Base-by-base conservation (phyloP, 2,329 filamentous ascomycete species). In the Chrysoporthe austroafricana region DNA sequence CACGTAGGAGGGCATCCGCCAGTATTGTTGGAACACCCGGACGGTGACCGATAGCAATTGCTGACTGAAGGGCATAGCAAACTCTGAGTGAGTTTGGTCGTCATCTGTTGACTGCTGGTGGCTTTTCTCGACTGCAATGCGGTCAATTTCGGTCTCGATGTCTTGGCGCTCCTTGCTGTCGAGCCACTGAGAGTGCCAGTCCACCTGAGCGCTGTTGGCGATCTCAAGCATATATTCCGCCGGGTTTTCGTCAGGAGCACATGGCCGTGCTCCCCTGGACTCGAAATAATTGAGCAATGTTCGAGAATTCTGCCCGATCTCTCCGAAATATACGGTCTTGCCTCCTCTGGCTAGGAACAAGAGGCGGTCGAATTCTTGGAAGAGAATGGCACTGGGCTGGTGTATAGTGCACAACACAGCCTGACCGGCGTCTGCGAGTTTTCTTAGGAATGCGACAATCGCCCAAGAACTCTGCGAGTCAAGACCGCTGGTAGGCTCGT, bases 21-120 rank as follows among this genome's bases (percentile, higher is more conserved):
- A 95, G 82, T 94, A 94, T 75, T 96, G 92, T 74, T 92, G 86
- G 78, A 94, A 94, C 6, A 94, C 87, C 67, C 92, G 88, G 9
- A 83, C 73, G 1, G 87, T 88, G 54, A 93, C 91, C 68, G 88
- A 83, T 56, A 77, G 79, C 0, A 95, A 78, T 75, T 97, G 94
- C 0, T 81, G 73, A 0, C 68, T 69, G 74, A 96, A 91, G 0
- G 93, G 89, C 73, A 92, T 91, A 4, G 94, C 93, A 70, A 96
- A 97, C 77, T 96, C 92, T 8, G 86, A 81, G 71, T 86, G 71
- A 77, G 73, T 70, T 1, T 69, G 67, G 0, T 75, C 73, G 1
- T 76, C 72, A 0, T 70, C 69, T 0, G 63, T 69, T 0, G 66
- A 70, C 7, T 62, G 66, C 54, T 74, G 72, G 2, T 68, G 69